A percentile compares a stretch with the other conserved stretches of the same genome.
These are phyloP conservation scores for Ganoderma boninense DNA, from an alignment of 1,284 basidiomycete genomes.

Conservation along the genomic window DNA sequence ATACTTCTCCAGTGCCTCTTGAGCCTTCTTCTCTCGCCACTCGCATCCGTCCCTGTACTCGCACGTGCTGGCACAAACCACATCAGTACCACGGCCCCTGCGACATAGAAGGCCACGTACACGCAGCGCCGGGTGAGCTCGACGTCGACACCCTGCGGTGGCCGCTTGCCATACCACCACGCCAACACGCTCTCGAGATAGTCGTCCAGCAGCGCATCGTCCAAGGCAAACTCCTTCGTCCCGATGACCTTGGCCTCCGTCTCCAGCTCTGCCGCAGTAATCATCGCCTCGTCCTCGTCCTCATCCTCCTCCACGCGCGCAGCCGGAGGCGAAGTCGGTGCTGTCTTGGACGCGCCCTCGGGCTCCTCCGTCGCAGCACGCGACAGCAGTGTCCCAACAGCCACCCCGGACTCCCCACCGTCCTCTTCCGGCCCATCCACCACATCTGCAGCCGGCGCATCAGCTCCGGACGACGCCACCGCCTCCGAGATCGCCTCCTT, in stretches of 20 bases:
- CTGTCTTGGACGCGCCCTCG: constrained; percentile 15
- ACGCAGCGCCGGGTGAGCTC: constrained; percentile 70
- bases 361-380: constrained; percentile 1
- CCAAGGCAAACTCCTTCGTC: constrained; percentile 65
- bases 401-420: not conserved
- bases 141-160: constrained; percentile 72
- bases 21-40: constrained; percentile 79
- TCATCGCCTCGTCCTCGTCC: constrained; percentile 22
- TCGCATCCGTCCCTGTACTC: constrained; percentile 85
- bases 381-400: not conserved
- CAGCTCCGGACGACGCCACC: not conserved
- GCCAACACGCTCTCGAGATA: constrained; percentile 66
- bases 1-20: constrained; percentile 43
- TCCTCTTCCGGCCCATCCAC: not conserved
- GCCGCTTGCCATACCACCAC: constrained; percentile 81
- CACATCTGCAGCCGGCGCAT: not conserved
- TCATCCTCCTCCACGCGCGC: constrained; percentile 24
- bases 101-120: constrained; percentile 52
- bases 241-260: constrained; percentile 65
- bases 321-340: constrained; percentile 15
- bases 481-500: constrained; percentile 10
- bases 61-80: constrained; percentile 62
- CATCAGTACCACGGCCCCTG: not conserved
- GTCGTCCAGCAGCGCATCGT: constrained; percentile 61
- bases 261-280: constrained; percentile 29